Evolutionary conservation across 495 filamentous ascomycete species (phyloP), one percentile per base, ranked within the genome.

Genomic region (Pseudomonodictys pantanalensis): DNA sequence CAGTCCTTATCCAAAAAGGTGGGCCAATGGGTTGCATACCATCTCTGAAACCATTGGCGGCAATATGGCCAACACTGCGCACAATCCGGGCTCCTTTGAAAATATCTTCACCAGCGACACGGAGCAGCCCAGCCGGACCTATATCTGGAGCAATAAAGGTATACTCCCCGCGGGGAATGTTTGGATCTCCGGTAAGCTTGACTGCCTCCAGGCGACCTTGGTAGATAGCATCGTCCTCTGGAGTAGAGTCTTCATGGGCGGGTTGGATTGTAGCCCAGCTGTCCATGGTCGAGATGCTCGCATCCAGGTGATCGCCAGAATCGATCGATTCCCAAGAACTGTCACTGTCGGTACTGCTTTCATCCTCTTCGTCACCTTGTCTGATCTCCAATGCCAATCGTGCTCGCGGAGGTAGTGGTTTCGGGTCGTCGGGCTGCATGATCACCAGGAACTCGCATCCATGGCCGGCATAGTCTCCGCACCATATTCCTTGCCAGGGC

Each of bases 151-250:
- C 85, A 5, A 87, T 74, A 68, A 92, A 97, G 0, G 89, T 88
- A 57, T 82, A 81, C 66, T 95, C 86, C 15, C 92, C 92, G 35
- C 91, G 80, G 5, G 91, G 92, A 20, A 97, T 83, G 62, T 96
- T 93, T 0, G 83, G 81, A 63, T 97, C 92, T 2, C 92, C 92
- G 0, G 92, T 97, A 29, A 97, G 74, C 68, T 97, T 97, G 68
- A 96, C 82, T 0, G 86, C 92, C 64, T 89, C 83, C 3, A 96
- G 60, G 17, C 82, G 75, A 11, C 89, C 89, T 15, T 72, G 73
- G 64, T 82, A 82, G 0, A 43, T 46, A 26, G 41, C 72, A 18
- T 76, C 71, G 18, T 71, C 62, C 10, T 60, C 49, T 33, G n/a
- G n/a, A n/a, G n/a, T n/a, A n/a, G n/a, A n/a, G n/a, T n/a, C n/a